Evolutionary conservation across 164 flowering plant species (phyloP), one percentile per base, ranked within the genome.

Genomic region (Sedum album): DNA sequence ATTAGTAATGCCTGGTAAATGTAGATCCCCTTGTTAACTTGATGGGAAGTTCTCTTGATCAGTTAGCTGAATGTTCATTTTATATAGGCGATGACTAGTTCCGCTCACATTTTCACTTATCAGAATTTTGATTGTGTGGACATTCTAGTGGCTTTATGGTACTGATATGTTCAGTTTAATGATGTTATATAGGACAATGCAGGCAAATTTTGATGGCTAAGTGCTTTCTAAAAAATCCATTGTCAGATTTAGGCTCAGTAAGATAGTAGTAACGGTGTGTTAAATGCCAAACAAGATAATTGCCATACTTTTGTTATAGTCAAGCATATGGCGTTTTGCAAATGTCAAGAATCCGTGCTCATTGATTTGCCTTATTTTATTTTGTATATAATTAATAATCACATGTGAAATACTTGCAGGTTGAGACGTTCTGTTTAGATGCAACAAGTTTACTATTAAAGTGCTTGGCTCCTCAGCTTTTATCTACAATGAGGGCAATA

Each of bases 401-500:
- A 57, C 62, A 3, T 28, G 13, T 5, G 33, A 57, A 23, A 57
- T 13, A 26, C 18, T 13, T 57, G 33, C 62, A 57, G 62, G 62
- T 28, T 57, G 62, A 57, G 62, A 57, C 20, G 31, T 28, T 2
- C 46, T 26, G 31, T 57, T 57, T 57, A 28, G 31, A 57, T 57
- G 62, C 33, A 15, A 57, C 18, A 57, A 15, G 20, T 26, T 4
- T 26, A 53, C 0, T 53, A 2, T 28, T 57, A 33, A 57, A 33
- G 62, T 11, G 26, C 35, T 57, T 4, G 20, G 26, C 62, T 11
- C 26, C 62, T 57, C 62, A 13, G 62, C 62, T 26, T 66, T 69
- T 51, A 69, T 66, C 65, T 71, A 70, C 66, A 72, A 85, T 84
- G 89, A 84, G 79, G 74, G 46, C 82, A 62, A 75, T 57, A 46